A percentile compares a stretch with the other conserved stretches of the same genome.
phyloP scores from a whole-genome alignment of 106 monocot genomes.

The Phalaenopsis equestris region DNA sequence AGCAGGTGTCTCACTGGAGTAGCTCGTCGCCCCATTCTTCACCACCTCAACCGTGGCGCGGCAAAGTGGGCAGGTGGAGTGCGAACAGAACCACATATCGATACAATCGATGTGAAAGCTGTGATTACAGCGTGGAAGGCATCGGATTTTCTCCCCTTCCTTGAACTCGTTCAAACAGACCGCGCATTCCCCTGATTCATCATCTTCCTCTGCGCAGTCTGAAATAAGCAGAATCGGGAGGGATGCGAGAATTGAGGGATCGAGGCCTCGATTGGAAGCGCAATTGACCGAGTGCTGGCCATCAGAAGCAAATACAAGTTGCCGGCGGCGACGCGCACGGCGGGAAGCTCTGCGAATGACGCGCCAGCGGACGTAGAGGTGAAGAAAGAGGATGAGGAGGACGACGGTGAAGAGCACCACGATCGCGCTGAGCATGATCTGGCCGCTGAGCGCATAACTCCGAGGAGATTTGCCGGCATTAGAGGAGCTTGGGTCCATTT shows the following conservation, averaged over 20 bases:
- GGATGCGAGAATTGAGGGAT: slow-evolving; percentile 1
- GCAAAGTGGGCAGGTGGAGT: slow-evolving; percentile 28
- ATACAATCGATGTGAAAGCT: slow-evolving; percentile 24
- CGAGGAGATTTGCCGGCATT: slow-evolving; percentile 3
- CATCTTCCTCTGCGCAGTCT: background rate
- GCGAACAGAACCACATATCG: slow-evolving; percentile 26
- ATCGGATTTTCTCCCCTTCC: slow-evolving; percentile 17
- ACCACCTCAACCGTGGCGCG: slow-evolving; percentile 7
- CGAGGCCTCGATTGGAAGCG: slow-evolving; percentile 3
- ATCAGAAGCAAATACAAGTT: slow-evolving; percentile 5
- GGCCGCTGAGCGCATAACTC: slow-evolving; percentile 17
- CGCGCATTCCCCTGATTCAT: slow-evolving; percentile 16
- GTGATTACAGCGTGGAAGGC: slow-evolving; percentile 19
- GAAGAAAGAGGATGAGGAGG: slow-evolving; percentile 17
- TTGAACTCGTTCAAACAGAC: slow-evolving; percentile 22
- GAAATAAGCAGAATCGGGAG: slow-evolving; percentile 3
- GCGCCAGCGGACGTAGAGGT: slow-evolving; percentile 22
- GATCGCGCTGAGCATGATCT: slow-evolving; percentile 16
- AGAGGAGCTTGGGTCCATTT: slow-evolving; percentile 4
- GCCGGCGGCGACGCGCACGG: slow-evolving; percentile 5
- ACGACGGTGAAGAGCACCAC: slow-evolving; percentile 17
- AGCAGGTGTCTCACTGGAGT: background rate
- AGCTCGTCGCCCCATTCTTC: background rate
- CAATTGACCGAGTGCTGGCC: background rate
- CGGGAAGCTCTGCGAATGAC: slow-evolving; percentile 5